phyloP scores from a whole-genome alignment of 2,329 filamentous ascomycete species.

The Clonostachys chloroleuca region DNA sequence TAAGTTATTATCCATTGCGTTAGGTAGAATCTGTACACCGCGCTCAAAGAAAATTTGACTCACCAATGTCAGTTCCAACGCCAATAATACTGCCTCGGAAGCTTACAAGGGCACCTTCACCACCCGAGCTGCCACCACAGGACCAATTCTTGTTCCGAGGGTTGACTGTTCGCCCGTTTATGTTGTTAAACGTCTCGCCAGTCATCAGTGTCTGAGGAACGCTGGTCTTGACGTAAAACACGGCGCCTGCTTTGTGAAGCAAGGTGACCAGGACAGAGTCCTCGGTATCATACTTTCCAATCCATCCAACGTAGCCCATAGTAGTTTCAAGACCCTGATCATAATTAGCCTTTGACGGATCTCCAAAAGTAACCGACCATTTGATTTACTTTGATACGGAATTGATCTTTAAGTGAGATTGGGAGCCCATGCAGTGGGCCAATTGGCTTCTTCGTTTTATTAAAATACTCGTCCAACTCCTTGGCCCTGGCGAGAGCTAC shows the following conservation, averaged over 20 bases:
- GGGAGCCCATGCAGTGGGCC: conserved; percentile 66
- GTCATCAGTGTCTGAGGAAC: conserved; percentile 65
- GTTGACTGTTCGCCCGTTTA: conserved; percentile 58
- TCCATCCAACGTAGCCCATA: conserved; percentile 59
- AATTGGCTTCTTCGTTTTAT: conserved; percentile 34
- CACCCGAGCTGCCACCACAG: conserved; percentile 62
- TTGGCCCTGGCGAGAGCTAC: not conserved
- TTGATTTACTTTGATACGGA: conserved; percentile 32
- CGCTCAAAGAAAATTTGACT: not conserved
- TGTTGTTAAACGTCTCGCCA: conserved; percentile 61
- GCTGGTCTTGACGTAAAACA: conserved; percentile 54
- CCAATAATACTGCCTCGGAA: conserved; percentile 58
- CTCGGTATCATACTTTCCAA: conserved; percentile 46
- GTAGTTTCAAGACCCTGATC: conserved; percentile 55
- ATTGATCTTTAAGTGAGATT: conserved; percentile 67
- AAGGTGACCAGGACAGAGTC: conserved; percentile 35
- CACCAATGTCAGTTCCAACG: conserved; percentile 58
- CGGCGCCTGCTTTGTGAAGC: conserved; percentile 41
- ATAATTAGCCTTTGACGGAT: no score
- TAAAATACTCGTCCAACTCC: conserved; percentile 42
- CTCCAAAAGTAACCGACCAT: no score
- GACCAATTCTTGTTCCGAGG: conserved; percentile 55
- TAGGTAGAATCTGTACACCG: not conserved
- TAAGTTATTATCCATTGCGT: not conserved
- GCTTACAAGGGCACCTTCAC: conserved; percentile 59